Evolutionary conservation across 805 yeast species (phyloP).

Genomic region (Ogataea parapolymorpha): DNA sequence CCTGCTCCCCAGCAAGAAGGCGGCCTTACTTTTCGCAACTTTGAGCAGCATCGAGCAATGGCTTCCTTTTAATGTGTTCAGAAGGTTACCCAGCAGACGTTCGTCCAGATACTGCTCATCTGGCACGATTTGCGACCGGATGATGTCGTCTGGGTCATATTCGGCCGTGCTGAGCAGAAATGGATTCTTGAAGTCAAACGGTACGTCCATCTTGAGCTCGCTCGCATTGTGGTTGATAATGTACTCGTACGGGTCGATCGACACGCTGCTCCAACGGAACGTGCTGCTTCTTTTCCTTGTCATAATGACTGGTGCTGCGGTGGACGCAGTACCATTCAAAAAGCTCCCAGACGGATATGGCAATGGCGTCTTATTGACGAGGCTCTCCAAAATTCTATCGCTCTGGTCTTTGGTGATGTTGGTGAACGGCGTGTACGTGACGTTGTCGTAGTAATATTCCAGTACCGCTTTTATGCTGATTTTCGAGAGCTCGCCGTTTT

Average conservation of each 20-base stretch:
- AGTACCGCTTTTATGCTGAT: slow-evolving; percentile 40
- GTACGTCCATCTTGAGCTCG: slow-evolving; percentile 21
- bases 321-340: slow-evolving; percentile 15
- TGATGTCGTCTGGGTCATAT: slow-evolving; percentile 10
- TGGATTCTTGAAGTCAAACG: slow-evolving; percentile 20
- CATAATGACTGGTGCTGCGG: slow-evolving; percentile 8
- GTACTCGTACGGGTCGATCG: slow-evolving; percentile 37
- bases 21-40: slow-evolving; percentile 25
- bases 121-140: slow-evolving; percentile 9
- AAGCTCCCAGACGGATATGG: slow-evolving; percentile 31
- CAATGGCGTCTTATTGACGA: slow-evolving; percentile 12
- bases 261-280: slow-evolving; percentile 27
- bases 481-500: slow-evolving; percentile 23
- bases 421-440: slow-evolving; percentile 55
- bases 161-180: slow-evolving; percentile 13
- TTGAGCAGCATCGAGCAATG: slow-evolving; percentile 27
- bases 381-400: slow-evolving; percentile 18
- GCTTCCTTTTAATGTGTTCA: slow-evolving; percentile 13
- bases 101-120: slow-evolving; percentile 17
- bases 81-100: slow-evolving; percentile 13
- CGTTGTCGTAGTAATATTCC: slow-evolving; percentile 65
- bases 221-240: slow-evolving; percentile 29
- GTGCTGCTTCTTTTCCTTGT: slow-evolving; percentile 29
- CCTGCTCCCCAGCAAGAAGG: slow-evolving; percentile 20
- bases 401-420: slow-evolving; percentile 33